A percentile compares a stretch with the other conserved stretches of the same genome.
Evolutionary conservation across 805 yeast species (phyloP).

Genomic region (Zygosaccharomyces siamensis): DNA sequence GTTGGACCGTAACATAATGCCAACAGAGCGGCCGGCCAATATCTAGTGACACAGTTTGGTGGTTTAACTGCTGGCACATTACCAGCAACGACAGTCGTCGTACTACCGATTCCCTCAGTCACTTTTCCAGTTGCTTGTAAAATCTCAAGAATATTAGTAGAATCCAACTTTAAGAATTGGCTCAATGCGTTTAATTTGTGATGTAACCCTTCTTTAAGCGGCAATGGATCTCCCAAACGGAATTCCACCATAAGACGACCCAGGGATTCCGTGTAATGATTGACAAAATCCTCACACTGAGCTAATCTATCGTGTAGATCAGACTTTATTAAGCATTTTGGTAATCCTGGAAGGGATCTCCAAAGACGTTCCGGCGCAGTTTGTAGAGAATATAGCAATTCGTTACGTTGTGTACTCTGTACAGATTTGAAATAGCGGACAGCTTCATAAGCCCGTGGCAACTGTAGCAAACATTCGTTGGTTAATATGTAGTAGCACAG

Average conservation of each 20-base stretch:
- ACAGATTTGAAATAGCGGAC: slow-evolving; percentile 20
- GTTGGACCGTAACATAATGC: slow-evolving; percentile 51
- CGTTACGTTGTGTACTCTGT: slow-evolving; percentile 14
- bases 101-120: not conserved
- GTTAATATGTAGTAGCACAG: slow-evolving; percentile 23
- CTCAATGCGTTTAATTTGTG: slow-evolving; percentile 8
- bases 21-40: slow-evolving; percentile 59
- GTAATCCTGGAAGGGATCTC: slow-evolving; percentile 3
- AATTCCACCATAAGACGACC: slow-evolving; percentile 21
- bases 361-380: slow-evolving; percentile 13
- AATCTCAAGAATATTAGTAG: slow-evolving; percentile 1
- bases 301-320: slow-evolving; percentile 1
- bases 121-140: not conserved
- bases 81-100: not conserved
- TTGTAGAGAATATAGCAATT: slow-evolving; percentile 24
- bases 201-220: not conserved
- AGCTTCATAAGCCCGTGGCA: slow-evolving; percentile 22
- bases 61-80: slow-evolving; percentile 8
- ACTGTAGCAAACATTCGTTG: slow-evolving; percentile 14
- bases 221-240: slow-evolving; percentile 6
- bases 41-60: slow-evolving; percentile 45
- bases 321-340: not conserved
- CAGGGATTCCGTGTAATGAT: slow-evolving; percentile 15
- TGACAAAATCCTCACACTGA: slow-evolving; percentile 6
- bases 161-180: slow-evolving; percentile 4